Conservation (phyloP, 176 grass and related monocot species). For the Puya raimondii region DNA sequence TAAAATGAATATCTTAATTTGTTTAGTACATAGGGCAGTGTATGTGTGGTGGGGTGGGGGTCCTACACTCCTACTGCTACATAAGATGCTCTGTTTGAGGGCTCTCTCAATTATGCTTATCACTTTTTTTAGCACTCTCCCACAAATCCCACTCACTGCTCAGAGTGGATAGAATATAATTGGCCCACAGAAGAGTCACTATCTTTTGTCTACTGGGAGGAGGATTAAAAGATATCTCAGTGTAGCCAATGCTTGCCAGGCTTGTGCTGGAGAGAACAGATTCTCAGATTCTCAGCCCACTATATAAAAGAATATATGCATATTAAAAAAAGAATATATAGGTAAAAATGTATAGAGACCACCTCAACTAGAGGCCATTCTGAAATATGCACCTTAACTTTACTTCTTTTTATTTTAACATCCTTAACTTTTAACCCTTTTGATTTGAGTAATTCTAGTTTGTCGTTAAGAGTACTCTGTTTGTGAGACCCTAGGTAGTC, state of each 20-base stretch:
- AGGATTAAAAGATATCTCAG: background rate
- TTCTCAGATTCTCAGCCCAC: background rate
- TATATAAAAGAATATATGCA: background rate
- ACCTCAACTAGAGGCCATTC: no score
- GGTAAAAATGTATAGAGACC: no score
- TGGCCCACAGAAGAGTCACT: background rate
- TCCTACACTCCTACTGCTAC: no score
- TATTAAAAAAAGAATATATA: background rate
- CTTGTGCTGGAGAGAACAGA: background rate
- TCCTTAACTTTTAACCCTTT: no score
- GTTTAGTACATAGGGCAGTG: no score
- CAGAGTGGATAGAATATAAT: background rate
- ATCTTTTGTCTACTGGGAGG: background rate
- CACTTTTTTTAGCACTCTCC: background rate
- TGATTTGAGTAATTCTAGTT: no score
- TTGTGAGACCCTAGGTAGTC: no score
- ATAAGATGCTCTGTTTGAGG: background rate
- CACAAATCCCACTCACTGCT: background rate
- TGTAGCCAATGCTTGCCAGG: background rate
- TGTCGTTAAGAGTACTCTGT: no score
- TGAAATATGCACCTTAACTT: no score
- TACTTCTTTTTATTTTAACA: no score
- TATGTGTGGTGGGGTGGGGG: no score
- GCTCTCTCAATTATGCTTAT: background rate
- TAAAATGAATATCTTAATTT: no score